These are phyloP conservation scores for Hanseniaspora meyeri DNA, from an alignment of 805 yeast species.

Conservation along the genomic window DNA sequence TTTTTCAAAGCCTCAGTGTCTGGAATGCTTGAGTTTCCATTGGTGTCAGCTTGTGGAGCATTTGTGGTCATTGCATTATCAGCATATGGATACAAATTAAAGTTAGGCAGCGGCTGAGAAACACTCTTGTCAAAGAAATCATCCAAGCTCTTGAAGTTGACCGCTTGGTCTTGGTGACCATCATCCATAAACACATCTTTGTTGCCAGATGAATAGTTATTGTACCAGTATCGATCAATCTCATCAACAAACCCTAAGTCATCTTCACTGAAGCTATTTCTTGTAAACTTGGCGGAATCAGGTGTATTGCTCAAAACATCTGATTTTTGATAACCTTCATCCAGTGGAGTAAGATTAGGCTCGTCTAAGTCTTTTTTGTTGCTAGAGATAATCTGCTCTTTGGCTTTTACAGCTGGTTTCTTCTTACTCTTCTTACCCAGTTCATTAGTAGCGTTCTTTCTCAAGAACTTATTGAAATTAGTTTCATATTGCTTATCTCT, in stretches of 20 bases:
- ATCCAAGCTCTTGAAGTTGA: neutral
- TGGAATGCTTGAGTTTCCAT: neutral
- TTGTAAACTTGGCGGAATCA: slow-evolving; percentile 7
- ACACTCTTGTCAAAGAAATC: slow-evolving; percentile 4
- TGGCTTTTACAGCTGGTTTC: neutral
- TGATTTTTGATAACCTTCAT: slow-evolving; percentile 11
- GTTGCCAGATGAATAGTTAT: neutral
- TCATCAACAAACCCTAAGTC: slow-evolving; percentile 2
- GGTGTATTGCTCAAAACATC: neutral
- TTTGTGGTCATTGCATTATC: neutral
- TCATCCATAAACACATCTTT: neutral
- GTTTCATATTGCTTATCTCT: slow-evolving; percentile 12
- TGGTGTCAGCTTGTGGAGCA: neutral
- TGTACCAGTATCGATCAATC: slow-evolving; percentile 12
- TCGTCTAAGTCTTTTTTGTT: neutral
- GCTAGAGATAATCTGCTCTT: neutral
- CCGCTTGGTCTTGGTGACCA: neutral
- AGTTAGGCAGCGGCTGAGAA: neutral
- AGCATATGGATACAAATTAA: neutral
- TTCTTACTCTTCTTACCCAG: neutral
- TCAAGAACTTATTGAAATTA: slow-evolving; percentile 1
- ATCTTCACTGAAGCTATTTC: neutral
- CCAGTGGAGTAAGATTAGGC: slow-evolving; percentile 6
- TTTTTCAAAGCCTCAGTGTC: neutral
- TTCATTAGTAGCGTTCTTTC: slow-evolving; percentile 1